Base-by-base conservation (phyloP, 2,329 filamentous ascomycete species). In the Pseudophaeomoniella oleicola region DNA sequence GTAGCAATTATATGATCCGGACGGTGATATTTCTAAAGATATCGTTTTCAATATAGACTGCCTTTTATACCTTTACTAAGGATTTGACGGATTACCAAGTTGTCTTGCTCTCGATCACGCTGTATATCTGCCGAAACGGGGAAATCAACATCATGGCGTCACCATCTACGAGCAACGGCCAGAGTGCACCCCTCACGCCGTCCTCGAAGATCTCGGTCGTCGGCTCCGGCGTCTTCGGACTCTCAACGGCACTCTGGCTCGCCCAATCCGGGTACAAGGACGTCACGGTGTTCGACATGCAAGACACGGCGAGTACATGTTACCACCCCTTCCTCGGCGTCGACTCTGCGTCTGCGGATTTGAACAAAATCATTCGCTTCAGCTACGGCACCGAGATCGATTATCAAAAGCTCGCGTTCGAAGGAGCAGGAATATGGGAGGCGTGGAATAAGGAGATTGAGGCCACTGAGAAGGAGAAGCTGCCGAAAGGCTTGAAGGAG, bases 181-280 rank as follows among this genome's bases (percentile, higher is more conserved):
- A n/a, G n/a, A n/a, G n/a, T n/a, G n/a, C n/a, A n/a, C 22, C 22
- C 6, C n/a, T 27, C 6, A 9, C 22, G n/a, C 22, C 22, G 9
- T 6, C 6, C n/a, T 27, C 22, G 22, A 27, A 27, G n/a, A 27
- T 27, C 22, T 14, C 40, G 50, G 70, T 68, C 4, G 55, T 67
- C 16, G 75, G 72, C 41, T 74, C 67, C 34, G 54, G 58, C 16
- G 54, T 78, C 2, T 67, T 68, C 16, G 53, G 74, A 2, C 39
- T 75, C 6, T 58, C 64, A 10, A 74, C 71, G 1, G 59, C 50
- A 6, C 34, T 49, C 10, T 44, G 43, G 18, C 42, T 45, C 4
- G 43, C 41, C 11, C 66, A 36, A 14, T 19, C 31, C 31, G 11
- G 36, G 37, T 13, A 39, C 9, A 19, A 16, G 37, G 27, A 48